Conservation (phyloP, 2,329 filamentous ascomycete genomes). For the Spiromastix sp. region DNA sequence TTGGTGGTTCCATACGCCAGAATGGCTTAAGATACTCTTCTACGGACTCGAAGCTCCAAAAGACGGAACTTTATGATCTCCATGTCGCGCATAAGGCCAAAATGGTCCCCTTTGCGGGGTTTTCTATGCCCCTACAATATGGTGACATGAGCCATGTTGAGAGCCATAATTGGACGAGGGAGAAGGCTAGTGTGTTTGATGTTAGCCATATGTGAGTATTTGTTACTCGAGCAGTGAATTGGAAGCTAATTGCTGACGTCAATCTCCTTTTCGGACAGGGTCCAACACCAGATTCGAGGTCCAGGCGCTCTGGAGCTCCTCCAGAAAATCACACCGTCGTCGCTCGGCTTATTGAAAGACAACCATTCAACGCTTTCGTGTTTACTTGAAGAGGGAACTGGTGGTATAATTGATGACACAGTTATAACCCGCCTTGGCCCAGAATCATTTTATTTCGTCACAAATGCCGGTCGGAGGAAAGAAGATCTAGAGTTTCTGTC, state of each 20-base stretch:
- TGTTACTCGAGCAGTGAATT: neutral
- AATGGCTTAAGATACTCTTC: conserved; percentile 24
- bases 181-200: conserved; percentile 85
- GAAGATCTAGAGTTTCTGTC: conserved; percentile 76
- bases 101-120: conserved; percentile 95
- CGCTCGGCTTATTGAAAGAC: conserved; percentile 50
- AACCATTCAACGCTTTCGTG: conserved; percentile 76
- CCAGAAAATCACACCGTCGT: conserved; percentile 71
- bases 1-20: conserved; percentile 10
- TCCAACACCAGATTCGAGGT: conserved; percentile 75
- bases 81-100: conserved; percentile 72
- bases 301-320: conserved; percentile 72
- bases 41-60: conserved; percentile 20
- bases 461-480: conserved; percentile 82
- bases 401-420: conserved; percentile 91
- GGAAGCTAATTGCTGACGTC: neutral
- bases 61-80: conserved; percentile 67
- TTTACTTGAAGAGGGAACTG: conserved; percentile 66
- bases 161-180: conserved; percentile 82
- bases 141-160: conserved; percentile 63
- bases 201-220: conserved; percentile 81
- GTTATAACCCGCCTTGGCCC: conserved; percentile 72
- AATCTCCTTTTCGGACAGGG: conserved; percentile 34
- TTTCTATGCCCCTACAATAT: conserved; percentile 89
- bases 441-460: conserved; percentile 81